A percentile compares a stretch with the other conserved stretches of the same genome.
Conservation (phyloP, 148 eudicot species). For the Pouteria glomerata region DNA sequence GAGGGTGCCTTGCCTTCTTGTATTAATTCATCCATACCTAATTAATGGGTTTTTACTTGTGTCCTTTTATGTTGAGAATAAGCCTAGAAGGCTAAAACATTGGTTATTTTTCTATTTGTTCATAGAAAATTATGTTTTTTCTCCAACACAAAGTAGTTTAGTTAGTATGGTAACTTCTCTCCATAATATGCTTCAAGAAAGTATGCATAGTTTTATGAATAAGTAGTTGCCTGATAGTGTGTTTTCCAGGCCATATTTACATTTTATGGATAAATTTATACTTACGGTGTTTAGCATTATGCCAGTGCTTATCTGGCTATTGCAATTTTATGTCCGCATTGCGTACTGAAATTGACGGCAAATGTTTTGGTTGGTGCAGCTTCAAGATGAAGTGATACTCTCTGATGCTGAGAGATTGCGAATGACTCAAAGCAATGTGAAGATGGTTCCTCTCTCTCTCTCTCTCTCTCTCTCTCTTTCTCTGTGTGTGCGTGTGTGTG, state of each 20-base stretch:
- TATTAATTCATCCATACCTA: too few relatives aligned
- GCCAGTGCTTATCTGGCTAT: neutral
- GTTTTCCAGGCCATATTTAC: too few relatives aligned
- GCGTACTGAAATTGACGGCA: neutral
- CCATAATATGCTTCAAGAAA: too few relatives aligned
- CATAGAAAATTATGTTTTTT: too few relatives aligned
- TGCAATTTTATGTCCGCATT: neutral
- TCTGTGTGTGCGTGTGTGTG: neutral
- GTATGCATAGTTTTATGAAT: too few relatives aligned
- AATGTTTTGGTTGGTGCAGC: slow-evolving; percentile 53
- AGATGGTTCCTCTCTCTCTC: slow-evolving; percentile 61
- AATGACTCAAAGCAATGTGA: slow-evolving; percentile 85
- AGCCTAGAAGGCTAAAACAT: too few relatives aligned
- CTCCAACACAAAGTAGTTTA: too few relatives aligned
- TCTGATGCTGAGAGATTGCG: slow-evolving; percentile 84
- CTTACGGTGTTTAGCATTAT: slow-evolving; percentile 1
- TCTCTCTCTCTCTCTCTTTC: slow-evolving; percentile 2
- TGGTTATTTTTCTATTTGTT: too few relatives aligned
- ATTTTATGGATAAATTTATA: neutral
- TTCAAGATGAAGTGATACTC: slow-evolving; percentile 91
- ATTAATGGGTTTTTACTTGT: too few relatives aligned
- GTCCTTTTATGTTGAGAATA: too few relatives aligned
- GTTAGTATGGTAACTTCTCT: too few relatives aligned
- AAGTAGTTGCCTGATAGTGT: neutral
- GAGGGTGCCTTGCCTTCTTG: too few relatives aligned